These are phyloP conservation scores for Eudorina sp. DNA, from an alignment of 139 green algal species.

Conservation along the genomic window DNA sequence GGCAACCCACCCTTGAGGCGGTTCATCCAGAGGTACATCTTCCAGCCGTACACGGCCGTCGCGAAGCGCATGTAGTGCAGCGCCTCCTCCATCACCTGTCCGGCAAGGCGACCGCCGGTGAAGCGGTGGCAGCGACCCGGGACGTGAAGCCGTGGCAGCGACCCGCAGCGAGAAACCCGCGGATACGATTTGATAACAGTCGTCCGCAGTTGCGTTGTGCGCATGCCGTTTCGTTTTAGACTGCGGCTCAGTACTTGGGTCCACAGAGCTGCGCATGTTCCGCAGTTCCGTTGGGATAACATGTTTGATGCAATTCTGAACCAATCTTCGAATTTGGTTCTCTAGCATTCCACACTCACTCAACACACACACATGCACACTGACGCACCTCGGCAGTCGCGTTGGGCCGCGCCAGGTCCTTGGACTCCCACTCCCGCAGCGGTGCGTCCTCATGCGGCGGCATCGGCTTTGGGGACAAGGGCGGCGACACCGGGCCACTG, in stretches of 20 bases:
- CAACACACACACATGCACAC: too few species aligned
- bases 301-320: too few species aligned
- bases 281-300: too few species aligned
- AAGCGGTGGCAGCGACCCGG: background rate
- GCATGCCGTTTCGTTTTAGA: background rate
- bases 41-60: conserved; percentile 66
- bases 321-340: too few species aligned
- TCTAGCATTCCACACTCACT: too few species aligned
- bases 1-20: background rate
- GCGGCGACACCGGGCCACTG: too few species aligned
- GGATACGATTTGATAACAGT: background rate
- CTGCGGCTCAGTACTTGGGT: background rate
- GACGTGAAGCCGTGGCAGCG: background rate
- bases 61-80: conserved; percentile 64
- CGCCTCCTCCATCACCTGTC: conserved; percentile 58
- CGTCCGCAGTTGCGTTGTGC: background rate
- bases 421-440: background rate
- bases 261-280: too few species aligned
- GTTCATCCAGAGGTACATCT: conserved; percentile 67
- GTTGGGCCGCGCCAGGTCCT: background rate
- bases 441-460: too few species aligned
- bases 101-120: background rate
- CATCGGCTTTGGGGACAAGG: too few species aligned
- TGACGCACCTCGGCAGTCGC: background rate
- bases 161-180: background rate